Conservation (phyloP, 106 monocot genomes). For the Xerophyta viscosa region DNA sequence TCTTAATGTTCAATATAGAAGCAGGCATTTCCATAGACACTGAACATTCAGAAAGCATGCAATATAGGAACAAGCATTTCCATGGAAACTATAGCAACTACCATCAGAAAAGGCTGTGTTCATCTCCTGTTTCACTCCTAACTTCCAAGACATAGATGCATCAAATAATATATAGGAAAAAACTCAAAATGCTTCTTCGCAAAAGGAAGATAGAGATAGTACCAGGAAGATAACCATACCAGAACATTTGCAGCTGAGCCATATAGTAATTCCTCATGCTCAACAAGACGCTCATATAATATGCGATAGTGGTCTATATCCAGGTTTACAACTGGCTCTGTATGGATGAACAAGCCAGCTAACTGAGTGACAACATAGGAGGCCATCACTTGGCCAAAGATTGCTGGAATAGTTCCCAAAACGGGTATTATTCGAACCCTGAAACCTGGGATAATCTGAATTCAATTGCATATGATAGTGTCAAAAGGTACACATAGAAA, state of each 20-base stretch:
- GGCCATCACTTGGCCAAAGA: constrained; percentile 99
- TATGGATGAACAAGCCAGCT: constrained; percentile 51
- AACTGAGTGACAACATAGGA: constrained; percentile 71
- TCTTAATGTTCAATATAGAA: too few species aligned
- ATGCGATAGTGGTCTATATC: constrained; percentile 92
- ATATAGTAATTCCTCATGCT: constrained; percentile 94
- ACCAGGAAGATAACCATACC: constrained; percentile 39
- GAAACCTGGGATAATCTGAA: constrained; percentile 97
- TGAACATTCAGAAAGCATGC: too few species aligned
- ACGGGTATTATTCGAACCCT: constrained; percentile 96
- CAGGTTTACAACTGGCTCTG: constrained; percentile 88
- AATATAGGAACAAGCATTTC: too few species aligned
- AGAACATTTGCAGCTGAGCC: constrained; percentile 72
- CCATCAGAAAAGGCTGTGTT: too few species aligned
- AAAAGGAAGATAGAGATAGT: neutral
- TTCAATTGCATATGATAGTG: constrained; percentile 20
- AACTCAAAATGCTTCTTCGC: too few species aligned
- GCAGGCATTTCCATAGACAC: too few species aligned
- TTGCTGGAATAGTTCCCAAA: constrained; percentile 94
- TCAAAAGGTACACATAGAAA: too few species aligned
- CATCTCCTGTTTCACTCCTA: too few species aligned
- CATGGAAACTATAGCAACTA: too few species aligned
- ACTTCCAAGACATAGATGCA: too few species aligned
- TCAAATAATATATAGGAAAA: too few species aligned
- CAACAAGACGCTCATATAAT: constrained; percentile 87